Conservation (phyloP, 164 flowering plant genomes). For the Magnolia sinica region DNA sequence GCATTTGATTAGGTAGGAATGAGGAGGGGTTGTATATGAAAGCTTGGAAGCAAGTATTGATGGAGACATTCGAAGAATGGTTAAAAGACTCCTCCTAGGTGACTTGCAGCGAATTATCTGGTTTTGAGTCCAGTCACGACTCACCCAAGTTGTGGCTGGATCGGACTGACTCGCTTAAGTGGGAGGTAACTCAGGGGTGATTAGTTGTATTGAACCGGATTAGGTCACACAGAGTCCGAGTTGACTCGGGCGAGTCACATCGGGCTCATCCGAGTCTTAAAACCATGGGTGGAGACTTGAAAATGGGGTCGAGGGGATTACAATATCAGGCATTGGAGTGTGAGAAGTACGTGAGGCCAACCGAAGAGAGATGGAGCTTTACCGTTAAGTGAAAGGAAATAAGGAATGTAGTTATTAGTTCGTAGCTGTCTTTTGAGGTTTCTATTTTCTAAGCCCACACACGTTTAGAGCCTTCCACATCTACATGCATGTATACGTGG, state of each 20-base stretch:
- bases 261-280: no score
- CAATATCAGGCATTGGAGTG: not conserved
- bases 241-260: no score
- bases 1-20: constrained; percentile 18
- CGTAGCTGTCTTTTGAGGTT: not conserved
- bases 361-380: constrained; percentile 16
- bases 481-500: no score
- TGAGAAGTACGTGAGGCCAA: constrained; percentile 12
- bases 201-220: no score
- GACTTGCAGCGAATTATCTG: no score
- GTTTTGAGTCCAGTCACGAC: no score
- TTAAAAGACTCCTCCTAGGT: not conserved
- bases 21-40: constrained; percentile 10
- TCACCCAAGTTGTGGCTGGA: no score
- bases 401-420: constrained; percentile 10
- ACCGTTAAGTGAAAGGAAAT: constrained; percentile 16
- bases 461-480: no score
- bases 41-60: constrained; percentile 48
- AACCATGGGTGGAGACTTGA: not conserved
- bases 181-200: not conserved
- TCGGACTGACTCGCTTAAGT: not conserved
- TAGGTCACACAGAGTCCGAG: not conserved
- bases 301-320: no score
- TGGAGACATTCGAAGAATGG: constrained; percentile 22
- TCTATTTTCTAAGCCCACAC: no score